Base-by-base conservation (phyloP, 177 flowering plant genomes). In the Vitis hybrid region DNA sequence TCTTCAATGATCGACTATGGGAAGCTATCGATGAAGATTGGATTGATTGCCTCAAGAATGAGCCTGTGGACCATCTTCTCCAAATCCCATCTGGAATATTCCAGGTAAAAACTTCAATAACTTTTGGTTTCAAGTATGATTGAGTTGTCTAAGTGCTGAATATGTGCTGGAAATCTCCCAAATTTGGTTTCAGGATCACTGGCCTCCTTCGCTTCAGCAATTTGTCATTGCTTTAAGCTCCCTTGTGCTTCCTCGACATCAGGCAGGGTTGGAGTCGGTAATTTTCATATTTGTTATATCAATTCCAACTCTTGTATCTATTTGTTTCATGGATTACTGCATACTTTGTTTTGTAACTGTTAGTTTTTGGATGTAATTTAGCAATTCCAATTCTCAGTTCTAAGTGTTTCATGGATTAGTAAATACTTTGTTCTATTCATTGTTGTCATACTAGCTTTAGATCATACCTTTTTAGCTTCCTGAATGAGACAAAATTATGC, bases 1-100 rank as follows among this genome's bases (percentile, higher is more conserved):
- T 90, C 90, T 89, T 88, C 86, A 86, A 76, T 85, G 94, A 89
- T 76, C 84, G 81, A 61, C 75, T 89, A 14, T 92, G 97, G 98
- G 90, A 92, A 72, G 77, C 85, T 11, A 73, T 94, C 63, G 91
- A 90, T 77, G n/a, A 72, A 62, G 85, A 90, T 19, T 94, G 98
- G 97, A 80, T 92, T 53, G 82, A 85, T n/a, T 89, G 97, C 72
- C 79, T 94, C 16, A 64, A 86, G 4, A 66, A 64, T 9, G 98
- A 86, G 63, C 71, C 91, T 10, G 82, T 84, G 14, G 79, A 89
- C 29, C 84, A 86, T 81, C 87, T 91, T 55, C 80, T 86, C 57
- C 75, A 62, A 0, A 85, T 91, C 72, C 97, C 96, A 18, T 89
- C 88, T 66, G 97, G 97, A 9, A 67, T 85, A 0, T 81, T 89